Evolutionary conservation across 441 rosid species (phyloP).

Genomic region (Erodium trifolium): DNA sequence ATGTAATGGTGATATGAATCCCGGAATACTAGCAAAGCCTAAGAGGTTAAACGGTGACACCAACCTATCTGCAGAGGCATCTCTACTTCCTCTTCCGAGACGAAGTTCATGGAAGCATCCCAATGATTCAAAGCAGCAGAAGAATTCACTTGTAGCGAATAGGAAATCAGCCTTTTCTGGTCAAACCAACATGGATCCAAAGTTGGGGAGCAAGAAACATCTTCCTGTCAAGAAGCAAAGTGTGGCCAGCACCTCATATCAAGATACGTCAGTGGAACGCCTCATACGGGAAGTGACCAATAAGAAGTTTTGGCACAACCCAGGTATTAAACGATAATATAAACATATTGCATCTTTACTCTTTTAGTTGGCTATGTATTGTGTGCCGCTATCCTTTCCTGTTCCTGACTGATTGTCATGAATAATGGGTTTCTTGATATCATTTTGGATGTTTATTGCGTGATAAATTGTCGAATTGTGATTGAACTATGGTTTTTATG

Average conservation of each 20-base stretch:
- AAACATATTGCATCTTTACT: slow-evolving; percentile 9
- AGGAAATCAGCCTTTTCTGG: slow-evolving; percentile 40
- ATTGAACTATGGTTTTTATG: slow-evolving; percentile 14
- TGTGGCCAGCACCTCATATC: slow-evolving; percentile 41
- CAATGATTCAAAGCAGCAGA: slow-evolving; percentile 43
- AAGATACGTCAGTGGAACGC: slow-evolving; percentile 96
- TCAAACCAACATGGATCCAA: slow-evolving; percentile 59
- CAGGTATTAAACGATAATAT: slow-evolving; percentile 46
- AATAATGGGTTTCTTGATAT: neutral
- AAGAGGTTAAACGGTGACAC: slow-evolving; percentile 53
- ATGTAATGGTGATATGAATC: slow-evolving; percentile 51
- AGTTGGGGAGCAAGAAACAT: slow-evolving; percentile 62
- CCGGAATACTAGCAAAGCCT: slow-evolving; percentile 40
- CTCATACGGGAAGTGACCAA: slow-evolving; percentile 92
- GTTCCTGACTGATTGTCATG: slow-evolving; percentile 16
- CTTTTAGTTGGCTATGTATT: slow-evolving; percentile 19
- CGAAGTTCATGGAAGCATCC: slow-evolving; percentile 89
- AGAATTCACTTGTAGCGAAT: slow-evolving; percentile 41
- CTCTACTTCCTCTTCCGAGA: slow-evolving; percentile 47
- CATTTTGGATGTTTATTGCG: slow-evolving; percentile 9
- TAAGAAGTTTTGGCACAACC: slow-evolving; percentile 89
- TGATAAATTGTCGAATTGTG: slow-evolving; percentile 13
- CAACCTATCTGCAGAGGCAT: slow-evolving; percentile 49
- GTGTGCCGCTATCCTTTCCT: slow-evolving; percentile 15
- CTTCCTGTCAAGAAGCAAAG: slow-evolving; percentile 49